A percentile compares a stretch with the other conserved stretches of the same genome.
These are phyloP conservation scores for Pythium scleroteichum DNA, from an alignment of 352 stramenopile species.

Conservation along the genomic window DNA sequence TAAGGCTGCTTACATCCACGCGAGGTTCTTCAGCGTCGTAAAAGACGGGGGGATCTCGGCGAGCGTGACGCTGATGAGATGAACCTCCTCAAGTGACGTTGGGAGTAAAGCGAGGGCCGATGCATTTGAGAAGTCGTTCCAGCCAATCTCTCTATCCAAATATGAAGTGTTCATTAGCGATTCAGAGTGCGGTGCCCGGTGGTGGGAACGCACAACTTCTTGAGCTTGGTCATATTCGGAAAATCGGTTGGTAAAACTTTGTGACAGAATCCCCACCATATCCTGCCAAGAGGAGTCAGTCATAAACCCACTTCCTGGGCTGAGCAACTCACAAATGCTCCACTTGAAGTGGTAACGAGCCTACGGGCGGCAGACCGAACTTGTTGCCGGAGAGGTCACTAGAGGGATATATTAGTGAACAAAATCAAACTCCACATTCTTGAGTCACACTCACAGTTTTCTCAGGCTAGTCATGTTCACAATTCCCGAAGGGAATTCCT, in stretches of 20 bases:
- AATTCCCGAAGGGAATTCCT: slow-evolving; percentile 10
- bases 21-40: slow-evolving; percentile 26
- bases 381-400: slow-evolving; percentile 24
- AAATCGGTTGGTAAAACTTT: slow-evolving; percentile 34
- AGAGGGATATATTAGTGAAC: too few species aligned
- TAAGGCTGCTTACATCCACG: slow-evolving; percentile 11
- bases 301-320: background rate
- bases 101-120: slow-evolving; percentile 29
- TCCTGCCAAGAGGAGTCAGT: slow-evolving; percentile 7
- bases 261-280: slow-evolving; percentile 33
- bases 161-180: background rate
- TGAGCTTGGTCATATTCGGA: slow-evolving; percentile 34
- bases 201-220: slow-evolving; percentile 31
- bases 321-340: slow-evolving; percentile 21
- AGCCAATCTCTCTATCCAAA: slow-evolving; percentile 33
- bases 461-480: slow-evolving; percentile 15
- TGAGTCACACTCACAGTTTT: slow-evolving; percentile 18
- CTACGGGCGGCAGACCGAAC: slow-evolving; percentile 12
- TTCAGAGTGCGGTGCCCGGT: background rate
- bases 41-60: slow-evolving; percentile 31
- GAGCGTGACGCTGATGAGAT: slow-evolving; percentile 25
- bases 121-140: slow-evolving; percentile 36
- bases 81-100: slow-evolving; percentile 28
- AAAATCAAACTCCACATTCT: too few species aligned
- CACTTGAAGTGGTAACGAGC: slow-evolving; percentile 21